Evolutionary conservation across 495 filamentous ascomycete genomes (phyloP).

Genomic region (Endocarpon pusillum): DNA sequence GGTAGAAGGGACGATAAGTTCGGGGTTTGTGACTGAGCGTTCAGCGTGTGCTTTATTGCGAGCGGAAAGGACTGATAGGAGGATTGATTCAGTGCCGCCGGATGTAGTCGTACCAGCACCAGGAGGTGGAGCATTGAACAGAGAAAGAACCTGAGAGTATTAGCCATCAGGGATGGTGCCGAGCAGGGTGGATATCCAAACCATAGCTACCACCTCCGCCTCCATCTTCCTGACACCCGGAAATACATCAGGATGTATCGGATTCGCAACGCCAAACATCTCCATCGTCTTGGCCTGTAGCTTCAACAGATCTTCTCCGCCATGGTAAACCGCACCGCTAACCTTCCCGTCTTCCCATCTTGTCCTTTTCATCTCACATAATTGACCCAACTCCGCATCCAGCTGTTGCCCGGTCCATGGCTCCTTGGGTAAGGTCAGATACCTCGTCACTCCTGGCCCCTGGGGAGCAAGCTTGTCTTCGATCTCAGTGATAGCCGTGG

Average conservation of each 20-base stretch:
- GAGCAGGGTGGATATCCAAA: conserved; percentile 13
- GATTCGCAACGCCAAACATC: conserved; percentile 89
- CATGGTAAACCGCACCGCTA: conserved; percentile 92
- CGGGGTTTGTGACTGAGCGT: conserved; percentile 76
- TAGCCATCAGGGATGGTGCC: conserved; percentile 3
- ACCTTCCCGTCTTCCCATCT: conserved; percentile 93
- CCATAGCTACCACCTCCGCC: conserved; percentile 95
- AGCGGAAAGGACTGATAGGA: conserved; percentile 83
- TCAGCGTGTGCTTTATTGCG: conserved; percentile 76
- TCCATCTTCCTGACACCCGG: conserved; percentile 98
- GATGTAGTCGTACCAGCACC: conserved; percentile 82
- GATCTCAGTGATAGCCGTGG: conserved; percentile 48
- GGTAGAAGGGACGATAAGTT: conserved; percentile 92
- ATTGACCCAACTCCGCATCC: conserved; percentile 57
- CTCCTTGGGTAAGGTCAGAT: conserved; percentile 65
- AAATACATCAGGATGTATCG: conserved; percentile 98
- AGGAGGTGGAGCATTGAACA: conserved; percentile 80
- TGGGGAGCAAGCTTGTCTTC: conserved; percentile 64
- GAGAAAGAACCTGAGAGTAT: conserved; percentile 40
- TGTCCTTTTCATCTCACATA: conserved; percentile 79
- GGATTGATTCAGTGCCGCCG: conserved; percentile 87
- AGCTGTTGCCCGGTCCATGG: conserved; percentile 71
- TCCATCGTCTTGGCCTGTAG: conserved; percentile 85
- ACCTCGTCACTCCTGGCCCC: conserved; percentile 54
- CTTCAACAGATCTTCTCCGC: conserved; percentile 65